A percentile compares a stretch with the other conserved stretches of the same genome.
Conservation (phyloP, 2,329 filamentous ascomycete genomes). For the Colletotrichum graminicola region DNA sequence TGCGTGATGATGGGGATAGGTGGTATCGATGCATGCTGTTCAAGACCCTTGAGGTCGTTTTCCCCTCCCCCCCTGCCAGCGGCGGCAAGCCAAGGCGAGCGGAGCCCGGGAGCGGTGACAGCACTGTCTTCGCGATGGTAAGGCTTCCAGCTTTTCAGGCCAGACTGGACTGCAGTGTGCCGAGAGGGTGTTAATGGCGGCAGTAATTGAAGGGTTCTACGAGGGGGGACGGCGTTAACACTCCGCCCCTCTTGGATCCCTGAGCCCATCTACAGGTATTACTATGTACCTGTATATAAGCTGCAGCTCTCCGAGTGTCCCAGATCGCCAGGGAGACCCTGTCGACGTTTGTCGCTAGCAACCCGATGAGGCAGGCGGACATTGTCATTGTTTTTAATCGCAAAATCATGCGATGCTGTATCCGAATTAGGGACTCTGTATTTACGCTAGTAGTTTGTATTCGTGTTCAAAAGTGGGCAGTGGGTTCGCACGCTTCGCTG, state of each 20-base stretch:
- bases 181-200: constrained; percentile 24
- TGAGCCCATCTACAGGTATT: background rate
- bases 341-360: constrained; percentile 16
- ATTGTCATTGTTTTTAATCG: constrained; percentile 8
- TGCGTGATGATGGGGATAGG: constrained; percentile 24
- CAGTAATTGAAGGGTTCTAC: background rate
- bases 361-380: constrained; percentile 26
- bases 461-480: constrained; percentile 20
- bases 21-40: constrained; percentile 32
- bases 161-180: constrained; percentile 18
- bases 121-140: constrained; percentile 5
- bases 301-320: constrained; percentile 19
- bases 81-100: background rate
- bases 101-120: background rate
- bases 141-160: too few species aligned
- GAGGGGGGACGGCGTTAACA: constrained; percentile 24
- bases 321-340: constrained; percentile 30
- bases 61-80: constrained; percentile 10
- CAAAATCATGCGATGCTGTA: constrained; percentile 23
- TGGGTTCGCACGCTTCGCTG: constrained; percentile 13
- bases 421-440: constrained; percentile 1
- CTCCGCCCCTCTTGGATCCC: constrained; percentile 20
- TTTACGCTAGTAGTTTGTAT: background rate
- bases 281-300: background rate
- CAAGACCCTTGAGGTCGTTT: constrained; percentile 29